Conservation (phyloP, 1,284 basidiomycete genomes). For the Moniliella sp. region DNA sequence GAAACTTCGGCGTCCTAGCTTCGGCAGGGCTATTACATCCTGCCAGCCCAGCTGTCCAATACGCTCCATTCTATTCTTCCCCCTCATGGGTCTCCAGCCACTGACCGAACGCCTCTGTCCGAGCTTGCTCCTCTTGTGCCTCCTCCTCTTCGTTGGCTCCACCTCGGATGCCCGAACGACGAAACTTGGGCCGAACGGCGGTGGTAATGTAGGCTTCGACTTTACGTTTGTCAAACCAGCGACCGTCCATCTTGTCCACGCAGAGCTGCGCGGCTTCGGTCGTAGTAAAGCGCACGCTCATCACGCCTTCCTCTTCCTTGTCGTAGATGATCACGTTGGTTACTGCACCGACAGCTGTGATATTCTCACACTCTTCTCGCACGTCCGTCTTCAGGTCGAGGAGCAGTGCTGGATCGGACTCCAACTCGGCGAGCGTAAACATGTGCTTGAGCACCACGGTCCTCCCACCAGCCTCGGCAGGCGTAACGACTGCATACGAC, state of each 20-base stretch:
- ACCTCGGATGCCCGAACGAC: conserved; percentile 43
- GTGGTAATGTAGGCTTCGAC: conserved; percentile 60
- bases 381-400: conserved; percentile 90
- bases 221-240: conserved; percentile 67
- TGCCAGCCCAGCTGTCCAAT: no score
- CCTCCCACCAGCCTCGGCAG: conserved; percentile 39
- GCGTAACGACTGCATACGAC: neutral
- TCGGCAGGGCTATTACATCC: no score
- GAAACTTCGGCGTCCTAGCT: no score
- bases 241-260: conserved; percentile 71
- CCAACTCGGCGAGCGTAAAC: conserved; percentile 71
- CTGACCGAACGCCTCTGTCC: conserved; percentile 9
- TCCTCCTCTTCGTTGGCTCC: conserved; percentile 6
- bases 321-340: conserved; percentile 92
- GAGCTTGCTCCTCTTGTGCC: conserved; percentile 3
- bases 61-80: no score
- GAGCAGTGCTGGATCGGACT: conserved; percentile 62
- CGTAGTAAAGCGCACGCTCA: conserved; percentile 69
- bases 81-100: conserved; percentile 9
- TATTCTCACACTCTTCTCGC: conserved; percentile 60
- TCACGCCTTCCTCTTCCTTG: conserved; percentile 79
- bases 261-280: neutral
- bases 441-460: conserved; percentile 81
- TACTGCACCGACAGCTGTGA: conserved; percentile 56
- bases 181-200: conserved; percentile 62